Percentiles rank a stretch among this genome's conserved stretches.
Conservation (phyloP, 352 stramenopile genomes). For the Globisporangium camurandrum region DNA sequence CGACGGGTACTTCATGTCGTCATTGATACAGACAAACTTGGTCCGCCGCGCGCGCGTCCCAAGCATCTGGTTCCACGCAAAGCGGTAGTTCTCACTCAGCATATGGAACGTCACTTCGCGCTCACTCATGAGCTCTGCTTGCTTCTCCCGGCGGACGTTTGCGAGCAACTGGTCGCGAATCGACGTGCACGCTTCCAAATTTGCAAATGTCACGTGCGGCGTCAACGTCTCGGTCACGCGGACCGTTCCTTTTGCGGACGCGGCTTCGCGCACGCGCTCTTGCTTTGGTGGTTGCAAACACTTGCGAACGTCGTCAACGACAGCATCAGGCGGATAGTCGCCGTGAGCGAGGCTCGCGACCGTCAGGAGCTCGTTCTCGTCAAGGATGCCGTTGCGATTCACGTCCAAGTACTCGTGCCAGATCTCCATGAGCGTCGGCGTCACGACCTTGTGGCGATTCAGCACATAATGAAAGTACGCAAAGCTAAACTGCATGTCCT, state of each 20-base stretch:
- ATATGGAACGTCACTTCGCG: slow-evolving; percentile 93
- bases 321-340: slow-evolving; percentile 58
- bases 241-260: slow-evolving; percentile 46
- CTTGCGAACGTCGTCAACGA: slow-evolving; percentile 54
- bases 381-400: slow-evolving; percentile 86
- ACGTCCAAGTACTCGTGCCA: slow-evolving; percentile 87
- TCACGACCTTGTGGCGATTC: slow-evolving; percentile 76
- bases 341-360: slow-evolving; percentile 76
- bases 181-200: slow-evolving; percentile 41
- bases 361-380: slow-evolving; percentile 88
- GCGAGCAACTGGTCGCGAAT: slow-evolving; percentile 46
- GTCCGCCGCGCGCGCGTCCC: slow-evolving; percentile 84
- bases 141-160: slow-evolving; percentile 58
- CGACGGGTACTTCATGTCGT: slow-evolving; percentile 91
- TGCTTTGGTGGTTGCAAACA: slow-evolving; percentile 68
- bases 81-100: slow-evolving; percentile 88
- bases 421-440: slow-evolving; percentile 66
- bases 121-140: slow-evolving; percentile 64
- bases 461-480: slow-evolving; percentile 94
- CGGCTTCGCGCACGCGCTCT: slow-evolving; percentile 61
- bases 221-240: slow-evolving; percentile 65
- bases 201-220: slow-evolving; percentile 60
- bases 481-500: slow-evolving; percentile 96
- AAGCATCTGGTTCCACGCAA: slow-evolving; percentile 89
- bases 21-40: slow-evolving; percentile 97